phyloP scores from a whole-genome alignment of 2,329 filamentous ascomycete genomes.

The Colletotrichum euphorbiae region DNA sequence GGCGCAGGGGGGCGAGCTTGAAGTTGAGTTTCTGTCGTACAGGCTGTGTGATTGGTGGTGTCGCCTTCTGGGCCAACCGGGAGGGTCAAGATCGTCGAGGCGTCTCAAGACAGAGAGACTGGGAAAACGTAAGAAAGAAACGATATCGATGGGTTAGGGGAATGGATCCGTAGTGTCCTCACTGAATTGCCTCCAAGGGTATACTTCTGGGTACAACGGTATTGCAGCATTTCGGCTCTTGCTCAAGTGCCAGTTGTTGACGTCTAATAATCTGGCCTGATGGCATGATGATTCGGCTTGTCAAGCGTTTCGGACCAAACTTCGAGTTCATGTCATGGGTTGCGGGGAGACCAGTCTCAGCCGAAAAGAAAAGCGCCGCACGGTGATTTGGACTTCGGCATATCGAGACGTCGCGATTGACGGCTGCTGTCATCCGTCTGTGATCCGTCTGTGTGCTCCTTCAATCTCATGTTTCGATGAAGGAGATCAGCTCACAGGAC shows the following conservation, averaged over 20 bases:
- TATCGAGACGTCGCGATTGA: neutral
- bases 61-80: conserved; percentile 3
- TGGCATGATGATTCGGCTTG: neutral
- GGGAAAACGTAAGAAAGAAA: neutral
- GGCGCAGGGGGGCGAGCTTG: neutral
- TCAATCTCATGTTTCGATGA: neutral
- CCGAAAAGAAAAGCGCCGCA: neutral
- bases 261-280: neutral
- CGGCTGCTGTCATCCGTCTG: conserved; percentile 7
- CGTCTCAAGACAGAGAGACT: conserved; percentile 1
- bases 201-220: too few species aligned
- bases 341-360: conserved; percentile 6
- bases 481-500: neutral
- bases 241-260: neutral
- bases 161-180: neutral
- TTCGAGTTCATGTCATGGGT: conserved; percentile 8
- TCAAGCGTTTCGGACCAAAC: neutral
- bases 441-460: neutral
- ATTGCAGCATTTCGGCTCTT: neutral
- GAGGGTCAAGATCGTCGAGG: neutral
- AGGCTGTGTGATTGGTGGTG: neutral
- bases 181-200: neutral
- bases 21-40: neutral
- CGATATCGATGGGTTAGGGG: conserved; percentile 25
- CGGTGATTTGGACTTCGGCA: neutral